phyloP scores from a whole-genome alignment of 495 filamentous ascomycete genomes.

The Talaromyces ruber region DNA sequence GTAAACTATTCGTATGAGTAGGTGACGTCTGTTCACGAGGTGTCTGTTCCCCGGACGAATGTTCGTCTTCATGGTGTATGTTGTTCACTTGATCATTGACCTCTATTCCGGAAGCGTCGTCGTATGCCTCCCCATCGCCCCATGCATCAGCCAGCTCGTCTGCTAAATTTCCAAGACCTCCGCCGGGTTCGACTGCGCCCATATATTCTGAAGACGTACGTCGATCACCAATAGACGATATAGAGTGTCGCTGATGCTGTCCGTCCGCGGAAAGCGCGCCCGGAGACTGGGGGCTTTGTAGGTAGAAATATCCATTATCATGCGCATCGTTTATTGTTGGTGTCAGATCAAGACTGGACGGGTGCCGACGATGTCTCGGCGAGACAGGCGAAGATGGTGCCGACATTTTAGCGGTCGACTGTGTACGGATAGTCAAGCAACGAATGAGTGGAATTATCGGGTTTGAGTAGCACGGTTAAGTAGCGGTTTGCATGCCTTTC shows the following conservation, averaged over 20 bases:
- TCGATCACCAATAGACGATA: conserved; percentile 41
- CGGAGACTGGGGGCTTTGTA: conserved; percentile 27
- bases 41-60: conserved; percentile 20
- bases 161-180: conserved; percentile 73
- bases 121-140: conserved; percentile 52
- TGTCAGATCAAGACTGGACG: conserved; percentile 52
- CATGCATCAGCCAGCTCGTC: conserved; percentile 59
- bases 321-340: conserved; percentile 14
- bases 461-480: background rate
- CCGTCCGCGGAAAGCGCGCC: conserved; percentile 16
- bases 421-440: background rate
- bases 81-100: conserved; percentile 17
- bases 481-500: background rate
- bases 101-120: conserved; percentile 33
- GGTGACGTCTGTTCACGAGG: conserved; percentile 21
- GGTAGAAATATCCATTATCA: conserved; percentile 12
- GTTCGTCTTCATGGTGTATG: conserved; percentile 19
- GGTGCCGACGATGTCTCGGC: conserved; percentile 52
- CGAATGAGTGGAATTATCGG: background rate
- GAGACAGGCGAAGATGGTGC: conserved; percentile 54
- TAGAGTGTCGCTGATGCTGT: conserved; percentile 45
- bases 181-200: conserved; percentile 29
- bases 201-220: conserved; percentile 35
- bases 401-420: conserved; percentile 19
- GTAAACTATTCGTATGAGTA: conserved; percentile 17